These are phyloP conservation scores for Pleurozium schreberi DNA, from an alignment of 225 moss, liverwort and hornwort species.

Conservation along the genomic window DNA sequence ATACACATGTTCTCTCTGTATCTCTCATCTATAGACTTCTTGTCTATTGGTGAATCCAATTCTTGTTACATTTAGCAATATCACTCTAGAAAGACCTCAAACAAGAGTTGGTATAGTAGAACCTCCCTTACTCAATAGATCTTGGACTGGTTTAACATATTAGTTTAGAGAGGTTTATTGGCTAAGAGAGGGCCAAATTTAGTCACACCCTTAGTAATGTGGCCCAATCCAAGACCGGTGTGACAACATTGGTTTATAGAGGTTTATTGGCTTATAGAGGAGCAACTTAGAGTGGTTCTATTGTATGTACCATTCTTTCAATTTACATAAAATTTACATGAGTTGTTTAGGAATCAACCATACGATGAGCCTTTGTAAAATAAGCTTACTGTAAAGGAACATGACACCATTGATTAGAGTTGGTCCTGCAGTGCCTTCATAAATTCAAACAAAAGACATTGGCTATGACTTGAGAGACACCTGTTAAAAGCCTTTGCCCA, in stretches of 20 bases:
- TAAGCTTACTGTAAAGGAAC: background rate
- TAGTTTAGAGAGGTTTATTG: no score
- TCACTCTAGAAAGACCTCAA: background rate
- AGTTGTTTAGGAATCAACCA: background rate
- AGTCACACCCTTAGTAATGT: no score
- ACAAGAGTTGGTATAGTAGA: background rate
- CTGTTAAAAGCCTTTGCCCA: background rate
- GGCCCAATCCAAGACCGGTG: no score
- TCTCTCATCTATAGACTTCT: background rate
- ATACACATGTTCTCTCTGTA: background rate
- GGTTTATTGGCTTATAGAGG: no score
- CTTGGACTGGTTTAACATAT: no score
- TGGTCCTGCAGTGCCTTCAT: background rate
- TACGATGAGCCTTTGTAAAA: background rate
- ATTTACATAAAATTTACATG: background rate
- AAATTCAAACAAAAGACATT: background rate
- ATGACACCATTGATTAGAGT: background rate
- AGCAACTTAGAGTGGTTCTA: no score
- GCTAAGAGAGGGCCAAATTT: no score
- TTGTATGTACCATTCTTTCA: background rate
- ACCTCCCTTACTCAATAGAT: no score
- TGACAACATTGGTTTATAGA: no score
- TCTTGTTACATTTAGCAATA: background rate
- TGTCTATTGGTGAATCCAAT: background rate
- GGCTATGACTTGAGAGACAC: background rate